Evolutionary conservation across 371 early-diverging fungal genomes (phyloP).

Genomic region (Mortierella sp.): DNA sequence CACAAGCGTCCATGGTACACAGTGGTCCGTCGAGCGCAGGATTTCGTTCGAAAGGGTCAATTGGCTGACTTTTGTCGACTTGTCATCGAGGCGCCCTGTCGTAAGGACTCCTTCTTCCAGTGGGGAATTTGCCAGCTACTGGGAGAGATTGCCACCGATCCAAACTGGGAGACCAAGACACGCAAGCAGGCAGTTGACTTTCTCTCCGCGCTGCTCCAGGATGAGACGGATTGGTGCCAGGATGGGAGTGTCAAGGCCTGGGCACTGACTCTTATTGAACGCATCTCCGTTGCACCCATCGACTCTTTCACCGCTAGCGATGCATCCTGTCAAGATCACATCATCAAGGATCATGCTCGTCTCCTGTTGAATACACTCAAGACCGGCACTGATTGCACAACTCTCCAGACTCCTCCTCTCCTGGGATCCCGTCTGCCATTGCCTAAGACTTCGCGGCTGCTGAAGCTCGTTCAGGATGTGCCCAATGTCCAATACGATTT

Average conservation of each 20-base stretch:
- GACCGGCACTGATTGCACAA: background rate
- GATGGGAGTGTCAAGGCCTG: conserved; percentile 3
- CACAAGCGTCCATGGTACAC: conserved; percentile 8
- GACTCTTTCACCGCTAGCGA: background rate
- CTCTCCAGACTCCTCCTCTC: background rate
- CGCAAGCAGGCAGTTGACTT: conserved; percentile 14
- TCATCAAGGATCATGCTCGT: background rate
- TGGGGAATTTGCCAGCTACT: conserved; percentile 34
- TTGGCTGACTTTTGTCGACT: conserved; percentile 11
- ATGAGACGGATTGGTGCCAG: background rate
- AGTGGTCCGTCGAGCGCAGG: conserved; percentile 15
- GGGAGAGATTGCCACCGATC: conserved; percentile 15
- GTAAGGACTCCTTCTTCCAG: conserved; percentile 10
- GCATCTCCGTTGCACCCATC: background rate
- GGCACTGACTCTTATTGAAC: background rate
- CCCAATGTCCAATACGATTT: conserved; percentile 11
- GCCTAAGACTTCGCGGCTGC: background rate
- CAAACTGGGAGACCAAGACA: background rate
- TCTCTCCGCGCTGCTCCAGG: conserved; percentile 1
- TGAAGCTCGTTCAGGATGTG: background rate
- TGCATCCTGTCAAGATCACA: background rate
- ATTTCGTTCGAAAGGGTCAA: conserved; percentile 18
- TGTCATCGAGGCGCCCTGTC: conserved; percentile 23
- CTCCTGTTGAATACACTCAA: background rate
- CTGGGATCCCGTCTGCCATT: background rate